Evolutionary conservation across 192 early-diverging fungal species (phyloP), one percentile per base, ranked within the genome.

Genomic region (Dissophora ornata): DNA sequence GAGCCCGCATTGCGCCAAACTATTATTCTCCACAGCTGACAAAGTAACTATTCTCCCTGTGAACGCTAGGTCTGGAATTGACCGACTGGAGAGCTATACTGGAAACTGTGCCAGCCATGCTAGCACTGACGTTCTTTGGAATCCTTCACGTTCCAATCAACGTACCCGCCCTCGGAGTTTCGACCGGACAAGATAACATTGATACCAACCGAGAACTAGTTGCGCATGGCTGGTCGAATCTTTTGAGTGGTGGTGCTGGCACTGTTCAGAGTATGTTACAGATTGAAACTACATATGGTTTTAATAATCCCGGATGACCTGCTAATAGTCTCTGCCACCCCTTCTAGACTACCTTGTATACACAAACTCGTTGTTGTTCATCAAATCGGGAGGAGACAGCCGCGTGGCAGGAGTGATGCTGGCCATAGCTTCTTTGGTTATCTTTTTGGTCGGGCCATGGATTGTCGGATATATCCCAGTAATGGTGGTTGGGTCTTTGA

Each of bases 71-170:
- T 81, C 79, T 91, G 46, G 67, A 50, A 28, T 79, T 81, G 47
- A 89, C 84, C n/a, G 84, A 92, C 78, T 94, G 89, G 91, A 58
- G 57, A 19, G 87, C 89, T 9, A 57, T 94, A 32, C 41, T 80
- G 44, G 73, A 85, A 22, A 92, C 95, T 1, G 67, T 96, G 18
- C 95, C 95, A n/a, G 95, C 94, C 15, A 95, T 95, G 90, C 62
- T 96, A 21, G 96, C 95, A 0, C 81, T 98, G 67, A 92, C 95
- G 10, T 98, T 98, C 63, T 98, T 98, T 82, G 95, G 87, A 65
- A 89, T 99, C 50, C 80, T 99, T 25, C 96, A 99, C 79, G 97
- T 99, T 6, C 96, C 97, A 4, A 97, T 99, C 69, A 99, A 98
- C 68, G 91, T 98, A 0, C 96, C 95, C 6, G 95, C 95, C 13